phyloP scores from a whole-genome alignment of 2,329 filamentous ascomycete genomes.

The Nemania serpens region DNA sequence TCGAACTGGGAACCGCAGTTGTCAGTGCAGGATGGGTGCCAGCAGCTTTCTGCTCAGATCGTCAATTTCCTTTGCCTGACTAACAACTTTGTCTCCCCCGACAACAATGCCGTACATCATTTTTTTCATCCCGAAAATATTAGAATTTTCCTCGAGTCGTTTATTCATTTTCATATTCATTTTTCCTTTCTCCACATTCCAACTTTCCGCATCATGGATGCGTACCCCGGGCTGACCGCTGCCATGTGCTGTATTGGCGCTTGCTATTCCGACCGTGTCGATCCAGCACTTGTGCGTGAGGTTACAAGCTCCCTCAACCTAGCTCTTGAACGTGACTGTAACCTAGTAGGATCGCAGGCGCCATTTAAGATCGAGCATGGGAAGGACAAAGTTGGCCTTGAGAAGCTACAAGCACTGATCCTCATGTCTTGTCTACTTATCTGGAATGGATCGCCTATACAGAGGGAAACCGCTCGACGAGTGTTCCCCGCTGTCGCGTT shows the following conservation, averaged over 20 bases:
- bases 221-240: slow-evolving; percentile 69
- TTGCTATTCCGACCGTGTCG: slow-evolving; percentile 70
- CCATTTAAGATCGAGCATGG: slow-evolving; percentile 47
- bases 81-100: slow-evolving; percentile 60
- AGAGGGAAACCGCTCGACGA: slow-evolving; percentile 66
- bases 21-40: slow-evolving; percentile 55
- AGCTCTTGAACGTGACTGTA: slow-evolving; percentile 62
- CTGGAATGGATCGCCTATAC: slow-evolving; percentile 71
- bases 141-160: slow-evolving; percentile 72
- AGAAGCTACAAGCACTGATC: slow-evolving; percentile 70
- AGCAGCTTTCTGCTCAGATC: slow-evolving; percentile 60
- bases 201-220: slow-evolving; percentile 69
- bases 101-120: slow-evolving; percentile 58
- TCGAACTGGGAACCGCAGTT: slow-evolving; percentile 55
- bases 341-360: slow-evolving; percentile 46
- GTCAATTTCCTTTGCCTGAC: slow-evolving; percentile 61
- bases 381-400: slow-evolving; percentile 52
- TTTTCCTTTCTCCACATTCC: slow-evolving; percentile 74
- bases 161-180: slow-evolving; percentile 74
- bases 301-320: slow-evolving; percentile 68
- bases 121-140: slow-evolving; percentile 71
- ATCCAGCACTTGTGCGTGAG: slow-evolving; percentile 63
- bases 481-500: slow-evolving; percentile 62
- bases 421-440: slow-evolving; percentile 65
- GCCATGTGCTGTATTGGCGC: slow-evolving; percentile 75